Evolutionary conservation across 2,329 filamentous ascomycete species (phyloP), one percentile per base, ranked within the genome.

Genomic region (Fusarium xylarioides): DNA sequence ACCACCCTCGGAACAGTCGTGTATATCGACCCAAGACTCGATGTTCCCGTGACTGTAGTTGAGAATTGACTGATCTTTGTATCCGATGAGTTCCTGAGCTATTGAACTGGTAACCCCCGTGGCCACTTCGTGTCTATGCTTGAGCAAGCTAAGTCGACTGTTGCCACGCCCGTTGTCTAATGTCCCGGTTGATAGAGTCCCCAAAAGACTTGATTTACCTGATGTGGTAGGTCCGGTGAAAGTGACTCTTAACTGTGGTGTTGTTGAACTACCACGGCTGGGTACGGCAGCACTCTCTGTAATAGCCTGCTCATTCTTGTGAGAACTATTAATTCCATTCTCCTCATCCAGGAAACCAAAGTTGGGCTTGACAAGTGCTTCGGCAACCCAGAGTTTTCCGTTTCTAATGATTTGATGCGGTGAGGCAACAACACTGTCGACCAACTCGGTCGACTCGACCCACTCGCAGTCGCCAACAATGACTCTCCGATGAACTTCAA

Each of bases 31-130:
- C 96, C 96, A 99, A 1, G 95, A 95, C 66, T 94, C 93, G 52
- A 98, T 91, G 79, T 97, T 94, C 19, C 91, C 91, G 67, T 92
- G 92, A 7, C 93, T 91, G 80, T 97, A 98, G 80, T 97, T 98
- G 77, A 97, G 86, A 43, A 96, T 86, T 15, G 79, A 79, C 32
- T 79, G 79, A 8, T 85, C 83, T 46, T 88, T 87, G 80, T 98
- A 99, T 12, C 96, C 96, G 70, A 99, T 89, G 15, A 99, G 86
- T 80, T 98, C 96, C 78, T 98, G 95, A 0, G 96, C 94, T 49
- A 99, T 92, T 11, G 95, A 98, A 79, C 95, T 98, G 4, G 96
- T 99, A 71, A 97, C 88, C 1, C 96, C 96, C 5, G 95, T 97
- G 7, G 89, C 92, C 64, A 98, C 93, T 80, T 99, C 96, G 79